phyloP scores from a whole-genome alignment of 2,329 filamentous ascomycete species.

The Laburnicola sp. region DNA sequence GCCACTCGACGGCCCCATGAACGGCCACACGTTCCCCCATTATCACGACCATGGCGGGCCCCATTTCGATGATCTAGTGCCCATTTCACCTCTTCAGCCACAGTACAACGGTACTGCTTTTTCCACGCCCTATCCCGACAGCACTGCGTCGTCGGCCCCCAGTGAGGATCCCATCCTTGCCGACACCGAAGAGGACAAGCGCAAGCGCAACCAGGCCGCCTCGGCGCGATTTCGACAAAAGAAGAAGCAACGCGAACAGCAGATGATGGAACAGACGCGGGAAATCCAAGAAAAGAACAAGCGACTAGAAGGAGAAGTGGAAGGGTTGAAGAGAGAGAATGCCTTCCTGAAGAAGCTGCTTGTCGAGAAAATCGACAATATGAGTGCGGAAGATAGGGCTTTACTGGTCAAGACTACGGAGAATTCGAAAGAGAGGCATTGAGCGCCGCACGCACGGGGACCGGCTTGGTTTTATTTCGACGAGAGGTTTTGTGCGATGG shows the following conservation, averaged over 20 bases:
- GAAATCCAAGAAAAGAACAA: conserved; percentile 81
- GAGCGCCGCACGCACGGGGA: background rate
- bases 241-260: conserved; percentile 93
- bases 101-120: conserved; percentile 18
- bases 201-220: conserved; percentile 83
- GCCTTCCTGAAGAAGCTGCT: conserved; percentile 42
- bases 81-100: conserved; percentile 35
- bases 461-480: background rate
- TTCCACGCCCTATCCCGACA: conserved; percentile 27
- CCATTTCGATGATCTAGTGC: conserved; percentile 36
- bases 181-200: conserved; percentile 82
- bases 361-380: conserved; percentile 46
- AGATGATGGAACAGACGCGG: conserved; percentile 58
- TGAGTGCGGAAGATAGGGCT: conserved; percentile 39
- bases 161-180: conserved; percentile 33
- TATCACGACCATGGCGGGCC: conserved; percentile 28
- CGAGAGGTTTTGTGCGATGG: conserved; percentile 8
- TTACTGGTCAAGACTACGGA: conserved; percentile 32
- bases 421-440: conserved; percentile 15
- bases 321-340: conserved; percentile 48
- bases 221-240: conserved; percentile 89
- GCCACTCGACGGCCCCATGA: conserved; percentile 29
- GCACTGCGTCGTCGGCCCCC: conserved; percentile 27
- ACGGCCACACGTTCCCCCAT: conserved; percentile 27
- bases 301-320: conserved; percentile 61